Base-by-base conservation (phyloP, 179 eudicot species). In the Camellia oleifera region DNA sequence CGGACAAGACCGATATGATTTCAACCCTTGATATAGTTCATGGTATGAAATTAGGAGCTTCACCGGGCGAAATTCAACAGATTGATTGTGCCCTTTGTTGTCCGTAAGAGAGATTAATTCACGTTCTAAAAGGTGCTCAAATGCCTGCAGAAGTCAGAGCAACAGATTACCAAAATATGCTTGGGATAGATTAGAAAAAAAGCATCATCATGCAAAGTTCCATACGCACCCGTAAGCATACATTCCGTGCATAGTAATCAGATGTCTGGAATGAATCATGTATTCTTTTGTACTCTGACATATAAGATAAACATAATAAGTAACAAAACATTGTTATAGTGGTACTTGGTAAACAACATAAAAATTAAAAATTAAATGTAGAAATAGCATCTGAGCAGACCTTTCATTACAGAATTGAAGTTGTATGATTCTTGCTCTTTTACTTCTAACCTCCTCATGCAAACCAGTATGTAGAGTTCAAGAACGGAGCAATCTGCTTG, bases 391-490 rank as follows among this genome's bases (percentile, higher is more conserved):
- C 77, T 3, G 56, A 81, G 74, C 87, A 48, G 15, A 96, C 99
- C 97, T 94, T 91, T 91, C 94, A 92, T 92, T 64, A 96, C 80
- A 67, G 97, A 85, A 84, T 89, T 91, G 86, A 96, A 96, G 86
- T 94, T 96, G 90, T 87, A 89, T 7, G 92, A 84, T 60, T 85
- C 91, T 73, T 85, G 90, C 83, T 96, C 99, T 90, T 87, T 92
- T 61, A 87, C 85, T 88, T 96, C 99, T 73, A 94, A 81, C 86
- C 98, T 92, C 87, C 89, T 91, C 98, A 94, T 90, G 85, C 97
- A 96, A 66, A 94, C 96, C 79, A 96, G 83, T 54, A 94, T 82
- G 84, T 89, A 94, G 63, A 96, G 92, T 81, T 94, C 98, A 69
- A 96, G 77, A 77, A 91, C 76, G 62, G 98, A 96, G 85, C 96